These are phyloP conservation scores for Stachybotrys echinatus DNA, from an alignment of 2,329 filamentous ascomycete genomes.

Conservation along the genomic window DNA sequence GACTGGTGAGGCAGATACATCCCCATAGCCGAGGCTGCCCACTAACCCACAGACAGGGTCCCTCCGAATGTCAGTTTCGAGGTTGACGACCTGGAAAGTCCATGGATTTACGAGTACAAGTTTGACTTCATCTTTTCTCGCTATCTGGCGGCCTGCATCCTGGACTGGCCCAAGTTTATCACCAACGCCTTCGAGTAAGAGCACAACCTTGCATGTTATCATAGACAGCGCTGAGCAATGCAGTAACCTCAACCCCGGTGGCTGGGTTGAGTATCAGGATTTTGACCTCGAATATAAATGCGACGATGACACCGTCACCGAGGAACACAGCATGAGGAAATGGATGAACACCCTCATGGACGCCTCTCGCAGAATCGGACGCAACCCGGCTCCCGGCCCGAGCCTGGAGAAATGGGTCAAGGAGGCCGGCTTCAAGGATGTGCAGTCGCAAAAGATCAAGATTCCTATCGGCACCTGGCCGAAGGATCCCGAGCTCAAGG, in stretches of 20 bases:
- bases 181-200: slow-evolving; percentile 12
- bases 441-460: slow-evolving; percentile 22
- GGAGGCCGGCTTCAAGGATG: slow-evolving; percentile 27
- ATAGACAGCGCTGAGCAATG: not conserved
- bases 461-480: slow-evolving; percentile 30
- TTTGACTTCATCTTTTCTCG: slow-evolving; percentile 33
- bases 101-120: slow-evolving; percentile 19
- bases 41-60: slow-evolving; percentile 15
- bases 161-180: slow-evolving; percentile 21
- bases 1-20: not conserved
- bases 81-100: slow-evolving; percentile 28
- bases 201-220: not conserved
- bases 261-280: slow-evolving; percentile 26
- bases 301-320: slow-evolving; percentile 18
- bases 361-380: slow-evolving; percentile 9
- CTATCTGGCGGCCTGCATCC: slow-evolving; percentile 23
- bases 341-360: slow-evolving; percentile 15
- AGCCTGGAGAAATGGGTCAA: slow-evolving; percentile 21
- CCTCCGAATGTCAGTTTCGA: slow-evolving; percentile 29
- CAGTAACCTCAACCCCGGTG: slow-evolving; percentile 25
- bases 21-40: no score
- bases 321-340: slow-evolving; percentile 10
- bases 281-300: slow-evolving; percentile 18
- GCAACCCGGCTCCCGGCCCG: slow-evolving; percentile 16
- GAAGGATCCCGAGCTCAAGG: slow-evolving; percentile 21